Percentiles rank a stretch among this genome's conserved stretches.
Evolutionary conservation across 345 rosid genomes (phyloP).

Genomic region (Turritis glabra): DNA sequence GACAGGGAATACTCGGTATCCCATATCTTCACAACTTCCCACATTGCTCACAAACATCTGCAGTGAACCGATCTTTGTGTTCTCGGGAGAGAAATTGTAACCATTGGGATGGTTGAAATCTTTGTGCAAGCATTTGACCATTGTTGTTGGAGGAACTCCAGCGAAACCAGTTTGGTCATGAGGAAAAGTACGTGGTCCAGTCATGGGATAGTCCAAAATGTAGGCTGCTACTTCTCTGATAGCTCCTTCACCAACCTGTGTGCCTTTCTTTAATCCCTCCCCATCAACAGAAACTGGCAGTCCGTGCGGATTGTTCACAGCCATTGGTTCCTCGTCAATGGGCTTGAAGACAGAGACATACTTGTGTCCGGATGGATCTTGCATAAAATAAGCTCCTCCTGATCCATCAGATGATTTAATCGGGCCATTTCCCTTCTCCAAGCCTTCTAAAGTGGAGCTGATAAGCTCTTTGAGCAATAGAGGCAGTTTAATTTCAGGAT

Average conservation of each 20-base stretch:
- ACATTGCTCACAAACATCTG: constrained; percentile 73
- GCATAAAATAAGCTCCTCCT: constrained; percentile 92
- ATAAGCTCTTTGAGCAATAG: constrained; percentile 54
- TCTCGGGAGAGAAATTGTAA: constrained; percentile 42
- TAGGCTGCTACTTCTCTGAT: constrained; percentile 89
- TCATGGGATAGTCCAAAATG: constrained; percentile 70
- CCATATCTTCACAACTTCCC: constrained; percentile 95
- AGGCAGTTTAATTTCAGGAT: constrained; percentile 48
- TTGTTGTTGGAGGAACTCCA: constrained; percentile 81
- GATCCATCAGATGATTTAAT: constrained; percentile 70
- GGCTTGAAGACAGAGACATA: constrained; percentile 83
- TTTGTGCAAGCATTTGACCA: constrained; percentile 79
- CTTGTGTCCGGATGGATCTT: constrained; percentile 60
- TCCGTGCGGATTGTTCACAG: constrained; percentile 75
- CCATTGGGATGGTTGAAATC: constrained; percentile 71
- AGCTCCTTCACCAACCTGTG: constrained; percentile 80
- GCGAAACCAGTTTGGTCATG: constrained; percentile 61
- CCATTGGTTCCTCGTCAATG: constrained; percentile 87
- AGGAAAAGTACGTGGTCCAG: constrained; percentile 40
- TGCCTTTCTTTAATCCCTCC: constrained; percentile 89
- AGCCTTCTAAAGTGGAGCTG: constrained; percentile 60
- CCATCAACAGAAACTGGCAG: constrained; percentile 62
- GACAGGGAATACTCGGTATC: constrained; percentile 65
- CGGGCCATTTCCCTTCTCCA: constrained; percentile 65
- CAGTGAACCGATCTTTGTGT: constrained; percentile 73